phyloP scores from a whole-genome alignment of 2,329 filamentous ascomycete species.

The Thelonectria rubi region DNA sequence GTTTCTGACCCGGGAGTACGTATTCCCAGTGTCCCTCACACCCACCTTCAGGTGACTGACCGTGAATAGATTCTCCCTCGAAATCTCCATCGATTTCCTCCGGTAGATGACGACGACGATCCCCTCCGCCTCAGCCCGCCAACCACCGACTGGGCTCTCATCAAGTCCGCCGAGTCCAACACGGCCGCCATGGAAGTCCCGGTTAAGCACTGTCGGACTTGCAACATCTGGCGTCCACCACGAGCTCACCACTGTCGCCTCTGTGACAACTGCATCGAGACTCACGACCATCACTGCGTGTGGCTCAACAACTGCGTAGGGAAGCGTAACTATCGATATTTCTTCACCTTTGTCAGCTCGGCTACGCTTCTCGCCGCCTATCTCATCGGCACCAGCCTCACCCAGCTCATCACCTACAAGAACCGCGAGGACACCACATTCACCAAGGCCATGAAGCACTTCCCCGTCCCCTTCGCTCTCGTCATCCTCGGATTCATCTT shows the following conservation, averaged over 20 bases:
- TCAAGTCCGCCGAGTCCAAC: slow-evolving; percentile 78
- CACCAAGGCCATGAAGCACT: slow-evolving; percentile 71
- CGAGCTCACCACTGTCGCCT: slow-evolving; percentile 95
- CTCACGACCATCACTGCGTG: slow-evolving; percentile 96
- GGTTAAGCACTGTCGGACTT: slow-evolving; percentile 97
- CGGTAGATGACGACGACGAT: slow-evolving; percentile 77
- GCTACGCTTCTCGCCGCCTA: slow-evolving; percentile 81
- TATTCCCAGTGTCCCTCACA: slow-evolving; percentile 33
- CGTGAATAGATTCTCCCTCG: slow-evolving; percentile 82
- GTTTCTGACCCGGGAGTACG: slow-evolving; percentile 91
- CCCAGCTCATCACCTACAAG: slow-evolving; percentile 80
- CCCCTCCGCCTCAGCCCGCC: slow-evolving; percentile 83
- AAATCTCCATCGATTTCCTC: slow-evolving; percentile 90
- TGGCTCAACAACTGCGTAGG: slow-evolving; percentile 99
- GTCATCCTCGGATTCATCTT: slow-evolving; percentile 81
- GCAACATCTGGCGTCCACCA: slow-evolving; percentile 95
- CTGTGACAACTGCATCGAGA: slow-evolving; percentile 97
- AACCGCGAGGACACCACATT: slow-evolving; percentile 73
- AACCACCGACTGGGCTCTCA: slow-evolving; percentile 92
- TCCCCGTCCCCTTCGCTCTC: slow-evolving; percentile 87
- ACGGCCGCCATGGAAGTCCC: slow-evolving; percentile 96
- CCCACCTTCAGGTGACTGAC: slow-evolving; percentile 24
- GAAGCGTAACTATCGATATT: slow-evolving; percentile 96
- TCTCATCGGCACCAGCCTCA: slow-evolving; percentile 79
- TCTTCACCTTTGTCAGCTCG: slow-evolving; percentile 88